These are phyloP conservation scores for Phascolomyces articulosus DNA, from an alignment of 371 early-diverging fungal species.

Conservation along the genomic window DNA sequence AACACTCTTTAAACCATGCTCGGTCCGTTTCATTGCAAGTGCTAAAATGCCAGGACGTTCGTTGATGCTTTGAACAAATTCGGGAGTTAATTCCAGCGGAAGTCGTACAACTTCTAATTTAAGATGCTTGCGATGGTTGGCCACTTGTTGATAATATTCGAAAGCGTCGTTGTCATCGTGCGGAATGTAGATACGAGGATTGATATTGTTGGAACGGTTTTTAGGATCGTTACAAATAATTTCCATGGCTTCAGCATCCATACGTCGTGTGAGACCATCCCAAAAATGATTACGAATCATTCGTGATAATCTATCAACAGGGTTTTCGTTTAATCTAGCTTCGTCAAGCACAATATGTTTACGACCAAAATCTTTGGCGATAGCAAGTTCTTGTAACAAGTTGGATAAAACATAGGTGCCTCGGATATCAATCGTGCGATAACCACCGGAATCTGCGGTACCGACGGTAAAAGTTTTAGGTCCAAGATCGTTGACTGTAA, in stretches of 20 bases:
- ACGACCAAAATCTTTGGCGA: conserved; percentile 88
- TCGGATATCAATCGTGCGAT: conserved; percentile 85
- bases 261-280: conserved; percentile 92
- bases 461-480: conserved; percentile 90
- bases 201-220: conserved; percentile 76
- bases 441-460: conserved; percentile 88
- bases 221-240: conserved; percentile 94
- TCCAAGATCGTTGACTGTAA: conserved; percentile 91
- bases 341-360: conserved; percentile 88
- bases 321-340: conserved; percentile 90
- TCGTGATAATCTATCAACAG: conserved; percentile 87
- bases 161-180: conserved; percentile 75
- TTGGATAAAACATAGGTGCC: conserved; percentile 96
- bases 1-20: conserved; percentile 71
- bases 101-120: conserved; percentile 81
- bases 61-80: conserved; percentile 92
- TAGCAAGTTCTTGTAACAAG: conserved; percentile 91
- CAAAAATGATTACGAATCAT: conserved; percentile 90
- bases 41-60: conserved; percentile 88
- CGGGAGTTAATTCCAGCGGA: conserved; percentile 86
- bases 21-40: conserved; percentile 70
- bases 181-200: conserved; percentile 92
- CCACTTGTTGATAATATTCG: conserved; percentile 79
- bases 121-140: conserved; percentile 70
- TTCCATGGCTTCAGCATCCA: conserved; percentile 91